phyloP scores from a whole-genome alignment of 805 yeast genomes.

The Lipomyces kockii region DNA sequence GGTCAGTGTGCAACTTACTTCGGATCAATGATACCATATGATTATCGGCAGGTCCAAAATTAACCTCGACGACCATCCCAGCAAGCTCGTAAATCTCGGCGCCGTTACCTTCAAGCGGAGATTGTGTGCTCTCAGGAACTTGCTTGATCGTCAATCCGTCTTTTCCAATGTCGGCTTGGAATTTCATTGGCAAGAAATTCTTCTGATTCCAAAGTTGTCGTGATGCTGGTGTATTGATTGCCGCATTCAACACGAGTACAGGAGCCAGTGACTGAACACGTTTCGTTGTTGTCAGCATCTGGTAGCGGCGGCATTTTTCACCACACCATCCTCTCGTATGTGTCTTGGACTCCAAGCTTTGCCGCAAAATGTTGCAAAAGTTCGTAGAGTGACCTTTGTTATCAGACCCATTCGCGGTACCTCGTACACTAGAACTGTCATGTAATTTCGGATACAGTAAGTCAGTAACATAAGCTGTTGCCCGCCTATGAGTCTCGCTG shows the following conservation, averaged over 20 bases:
- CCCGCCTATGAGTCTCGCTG: constrained; percentile 33
- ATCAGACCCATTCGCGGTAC: background rate
- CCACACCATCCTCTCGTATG: constrained; percentile 57
- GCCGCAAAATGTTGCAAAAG: constrained; percentile 38
- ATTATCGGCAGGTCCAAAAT: constrained; percentile 38
- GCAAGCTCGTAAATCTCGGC: constrained; percentile 40
- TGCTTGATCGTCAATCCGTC: constrained; percentile 17
- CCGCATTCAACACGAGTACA: constrained; percentile 64
- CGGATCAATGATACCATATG: constrained; percentile 48
- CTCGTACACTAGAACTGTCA: constrained; percentile 8
- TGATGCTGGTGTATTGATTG: constrained; percentile 46
- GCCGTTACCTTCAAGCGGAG: background rate
- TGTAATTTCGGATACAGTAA: constrained; percentile 32
- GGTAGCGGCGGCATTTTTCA: constrained; percentile 57
- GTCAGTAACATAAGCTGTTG: constrained; percentile 38
- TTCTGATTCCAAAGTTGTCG: constrained; percentile 34
- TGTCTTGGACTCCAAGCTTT: constrained; percentile 38
- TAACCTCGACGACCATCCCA: constrained; percentile 47
- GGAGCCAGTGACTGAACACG: constrained; percentile 62
- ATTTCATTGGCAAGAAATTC: constrained; percentile 32
- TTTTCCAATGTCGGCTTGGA: constrained; percentile 14
- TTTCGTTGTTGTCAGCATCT: constrained; percentile 58
- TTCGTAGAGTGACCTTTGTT: background rate
- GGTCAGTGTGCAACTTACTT: constrained; percentile 21
- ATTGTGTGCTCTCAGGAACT: background rate